Evolutionary conservation across 306 rosid genomes (phyloP), one percentile per base, ranked within the genome.

Genomic region (Quercus ilex): DNA sequence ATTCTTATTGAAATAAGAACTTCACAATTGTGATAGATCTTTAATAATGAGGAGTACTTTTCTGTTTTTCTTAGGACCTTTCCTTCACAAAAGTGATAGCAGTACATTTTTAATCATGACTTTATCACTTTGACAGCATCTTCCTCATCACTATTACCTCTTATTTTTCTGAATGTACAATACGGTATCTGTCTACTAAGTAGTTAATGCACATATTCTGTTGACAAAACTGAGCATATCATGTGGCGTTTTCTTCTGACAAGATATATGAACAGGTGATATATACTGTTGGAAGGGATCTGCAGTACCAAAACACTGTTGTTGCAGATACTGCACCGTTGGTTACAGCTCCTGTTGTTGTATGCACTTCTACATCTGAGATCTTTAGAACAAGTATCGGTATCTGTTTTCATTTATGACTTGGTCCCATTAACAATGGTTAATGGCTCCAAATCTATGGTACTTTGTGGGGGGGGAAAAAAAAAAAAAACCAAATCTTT

Each of bases 201-300:
- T 71, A 69, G 55, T 62, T 19, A 30, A n/a, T 62, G 63, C 52
- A 55, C 1, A 11, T 11, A 49, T 76, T 41, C 30, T 17, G 33
- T 84, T 38, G 63, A 41, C 31, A 17, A 28, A 52, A 65, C 69
- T 23, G 30, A 49, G 71, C 77, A 25, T 76, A 77, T 75, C 56
- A 56, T 35, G 67, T 64, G 58, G 63, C 63, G 25, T 70, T 71
- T 77, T 74, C 71, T 71, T 79, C 69, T 82, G 53, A 78, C 81
- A 79, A 78, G 43, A 33, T 75, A 82, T 80, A 35, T 78, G 79
- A 20, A 41, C 90, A 95, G 99, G 96, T 95, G 82, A 95, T 90
- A 85, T 91, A 92, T 85, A 95, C 99, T 10, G 98, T 76, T 77
- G 99, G 98, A 83, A 95, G 94, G 86, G 98, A 92, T 74, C 85